Base-by-base conservation (phyloP, 345 rosid genomes). In the Brassica cretica region DNA sequence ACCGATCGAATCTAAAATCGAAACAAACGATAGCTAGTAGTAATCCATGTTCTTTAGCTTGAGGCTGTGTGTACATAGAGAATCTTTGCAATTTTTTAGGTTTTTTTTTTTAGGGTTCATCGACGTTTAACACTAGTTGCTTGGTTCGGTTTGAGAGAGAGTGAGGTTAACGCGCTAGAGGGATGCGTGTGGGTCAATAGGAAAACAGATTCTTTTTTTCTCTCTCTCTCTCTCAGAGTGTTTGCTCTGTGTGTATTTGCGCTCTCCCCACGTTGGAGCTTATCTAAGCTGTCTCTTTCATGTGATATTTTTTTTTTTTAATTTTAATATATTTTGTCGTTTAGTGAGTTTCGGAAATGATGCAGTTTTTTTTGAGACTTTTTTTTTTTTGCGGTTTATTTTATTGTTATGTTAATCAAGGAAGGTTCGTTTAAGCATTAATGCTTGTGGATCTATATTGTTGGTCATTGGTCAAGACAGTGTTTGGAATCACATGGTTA, bases 261-360 rank as follows among this genome's bases (percentile, higher is more conserved):
- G 74, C 82, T 73, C 71, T 74, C 35, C 83, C 67, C 83, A 80
- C 76, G 83, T 80, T 80, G 73, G 61, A 80, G 76, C 77, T 80
- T 65, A 76, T 75, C 80, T 76, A 76, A 71, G 76, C 83, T 80
- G 83, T 71, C 80, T 65, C 77, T 80, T 80, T 80, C 83, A 80
- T 80, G 69, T 71, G 76, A 30, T 65, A 3, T 72, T 59, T 33
- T 64, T 35, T 70, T 33, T 33, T n/a, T n/a, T n/a, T n/a, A n/a
- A n/a, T n/a, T 59, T 30, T 30, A 39, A 33, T 16, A 15, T 32
- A 67, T 74, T 72, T 74, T 74, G 82, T 79, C 82, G 78, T 68
- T 68, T 79, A 39, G 15, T 68, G 61, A 21, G 80, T 80, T 80
- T 80, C 30, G 83, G 80, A 80, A 64, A 80, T 75, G 72, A 64